These are phyloP conservation scores for Podospora tetraspora DNA, from an alignment of 495 filamentous ascomycete genomes.

Conservation along the genomic window DNA sequence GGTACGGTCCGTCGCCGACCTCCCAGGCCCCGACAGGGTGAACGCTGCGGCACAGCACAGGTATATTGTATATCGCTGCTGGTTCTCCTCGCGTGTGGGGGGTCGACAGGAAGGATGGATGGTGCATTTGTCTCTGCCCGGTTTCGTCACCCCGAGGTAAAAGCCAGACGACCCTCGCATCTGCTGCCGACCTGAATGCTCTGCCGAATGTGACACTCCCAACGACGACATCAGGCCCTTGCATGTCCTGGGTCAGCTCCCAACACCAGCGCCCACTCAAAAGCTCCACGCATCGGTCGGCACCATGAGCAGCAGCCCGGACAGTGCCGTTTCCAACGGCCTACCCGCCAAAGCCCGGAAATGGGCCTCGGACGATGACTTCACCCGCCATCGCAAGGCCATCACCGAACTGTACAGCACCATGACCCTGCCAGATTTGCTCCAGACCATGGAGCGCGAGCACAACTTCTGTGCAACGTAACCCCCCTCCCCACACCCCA, in stretches of 20 bases:
- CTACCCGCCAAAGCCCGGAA: background rate
- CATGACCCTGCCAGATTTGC: background rate
- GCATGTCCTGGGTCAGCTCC: background rate
- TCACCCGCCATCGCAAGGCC: background rate
- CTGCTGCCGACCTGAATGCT: background rate
- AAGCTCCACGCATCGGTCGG: background rate
- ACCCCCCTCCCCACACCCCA: background rate
- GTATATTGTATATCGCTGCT: background rate
- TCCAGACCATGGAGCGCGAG: constrained; percentile 1
- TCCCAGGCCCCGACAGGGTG: background rate
- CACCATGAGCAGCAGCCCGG: background rate
- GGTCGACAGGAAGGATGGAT: background rate
- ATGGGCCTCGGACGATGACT: constrained; percentile 4
- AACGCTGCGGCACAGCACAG: background rate
- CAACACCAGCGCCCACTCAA: background rate
- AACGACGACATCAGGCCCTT: background rate
- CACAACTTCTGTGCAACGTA: constrained; percentile 5
- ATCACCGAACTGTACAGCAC: constrained; percentile 8
- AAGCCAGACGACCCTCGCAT: background rate
- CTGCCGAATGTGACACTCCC: background rate
- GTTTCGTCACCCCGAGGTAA: background rate
- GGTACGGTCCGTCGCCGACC: too few relatives aligned
- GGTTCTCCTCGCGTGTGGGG: background rate
- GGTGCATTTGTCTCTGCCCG: background rate
- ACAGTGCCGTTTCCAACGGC: background rate